Evolutionary conservation across 192 early-diverging fungal genomes (phyloP).

Genomic region (Mortierella claussenii): DNA sequence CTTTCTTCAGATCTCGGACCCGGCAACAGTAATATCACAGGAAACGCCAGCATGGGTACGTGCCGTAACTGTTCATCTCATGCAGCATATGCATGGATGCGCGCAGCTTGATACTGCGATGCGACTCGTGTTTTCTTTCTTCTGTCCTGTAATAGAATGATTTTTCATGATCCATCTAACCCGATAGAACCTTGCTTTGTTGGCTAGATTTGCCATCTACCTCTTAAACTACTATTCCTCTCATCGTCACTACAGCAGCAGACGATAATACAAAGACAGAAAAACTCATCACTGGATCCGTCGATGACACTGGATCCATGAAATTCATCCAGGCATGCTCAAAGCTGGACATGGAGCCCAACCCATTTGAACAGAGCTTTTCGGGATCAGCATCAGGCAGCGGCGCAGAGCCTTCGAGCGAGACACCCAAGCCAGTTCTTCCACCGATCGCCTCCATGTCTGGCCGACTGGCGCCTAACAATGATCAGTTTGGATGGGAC

Average conservation of each 20-base stretch:
- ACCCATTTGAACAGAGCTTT: slow-evolving; percentile 91
- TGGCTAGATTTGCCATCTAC: slow-evolving; percentile 30
- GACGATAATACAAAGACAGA: slow-evolving; percentile 20
- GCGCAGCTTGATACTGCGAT: too few relatives aligned
- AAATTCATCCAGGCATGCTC: slow-evolving; percentile 34
- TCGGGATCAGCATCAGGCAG: slow-evolving; percentile 46
- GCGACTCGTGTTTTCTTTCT: too few relatives aligned
- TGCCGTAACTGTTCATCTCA: too few relatives aligned
- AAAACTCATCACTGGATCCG: slow-evolving; percentile 3
- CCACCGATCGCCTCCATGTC: slow-evolving; percentile 77
- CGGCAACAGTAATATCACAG: slow-evolving; percentile 12
- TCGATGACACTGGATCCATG: slow-evolving; percentile 16
- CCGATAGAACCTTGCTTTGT: slow-evolving; percentile 7
- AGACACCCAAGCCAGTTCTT: slow-evolving; percentile 61
- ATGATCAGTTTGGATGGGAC: slow-evolving; percentile 62
- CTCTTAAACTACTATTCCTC: slow-evolving; percentile 7
- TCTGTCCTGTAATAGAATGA: too few relatives aligned
- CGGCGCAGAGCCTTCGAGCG: slow-evolving; percentile 19
- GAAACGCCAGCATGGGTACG: slow-evolving; percentile 24
- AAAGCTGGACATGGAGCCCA: slow-evolving; percentile 86
- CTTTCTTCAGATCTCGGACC: slow-evolving; percentile 31
- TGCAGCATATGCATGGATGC: too few relatives aligned
- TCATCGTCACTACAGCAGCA: slow-evolving; percentile 26
- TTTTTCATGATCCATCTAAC: background rate
- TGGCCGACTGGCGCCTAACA: slow-evolving; percentile 48